Evolutionary conservation across 2,329 filamentous ascomycete genomes (phyloP).

Genomic region (Aspergillus carbonarius): DNA sequence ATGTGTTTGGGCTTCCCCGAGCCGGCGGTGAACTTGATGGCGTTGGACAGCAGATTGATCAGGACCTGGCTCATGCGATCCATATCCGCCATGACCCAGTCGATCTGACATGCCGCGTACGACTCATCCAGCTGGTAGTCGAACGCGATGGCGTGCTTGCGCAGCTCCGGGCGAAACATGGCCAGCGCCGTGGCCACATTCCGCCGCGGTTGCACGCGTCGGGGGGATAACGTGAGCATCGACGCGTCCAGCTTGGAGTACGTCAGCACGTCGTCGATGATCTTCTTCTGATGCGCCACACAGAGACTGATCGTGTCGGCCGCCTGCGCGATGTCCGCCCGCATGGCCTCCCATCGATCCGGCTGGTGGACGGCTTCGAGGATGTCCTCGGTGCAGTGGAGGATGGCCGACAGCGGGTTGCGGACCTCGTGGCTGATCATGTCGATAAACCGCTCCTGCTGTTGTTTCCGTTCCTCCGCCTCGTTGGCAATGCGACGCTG

Average conservation of each 20-base stretch:
- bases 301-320: slow-evolving; percentile 76
- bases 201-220: slow-evolving; percentile 65
- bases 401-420: slow-evolving; percentile 58
- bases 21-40: slow-evolving; percentile 73
- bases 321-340: slow-evolving; percentile 66
- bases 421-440: slow-evolving; percentile 62
- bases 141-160: slow-evolving; percentile 67
- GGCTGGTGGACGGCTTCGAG: slow-evolving; percentile 21
- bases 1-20: slow-evolving; percentile 31
- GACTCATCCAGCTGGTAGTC: slow-evolving; percentile 63
- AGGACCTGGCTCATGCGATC: slow-evolving; percentile 74
- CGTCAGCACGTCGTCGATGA: slow-evolving; percentile 73
- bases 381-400: slow-evolving; percentile 57
- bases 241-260: slow-evolving; percentile 75
- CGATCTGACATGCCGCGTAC: slow-evolving; percentile 57
- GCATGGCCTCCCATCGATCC: slow-evolving; percentile 30
- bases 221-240: slow-evolving; percentile 69
- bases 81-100: slow-evolving; percentile 70
- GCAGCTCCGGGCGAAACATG: slow-evolving; percentile 75
- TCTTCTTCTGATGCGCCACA: slow-evolving; percentile 75
- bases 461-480: slow-evolving; percentile 74
- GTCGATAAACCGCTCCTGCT: slow-evolving; percentile 80
- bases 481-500: slow-evolving; percentile 77
- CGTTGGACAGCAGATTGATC: slow-evolving; percentile 78
- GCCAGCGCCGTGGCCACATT: slow-evolving; percentile 68